These are phyloP conservation scores for Pinus tabuliformis DNA, from an alignment of 75 land plant species.

Conservation along the genomic window DNA sequence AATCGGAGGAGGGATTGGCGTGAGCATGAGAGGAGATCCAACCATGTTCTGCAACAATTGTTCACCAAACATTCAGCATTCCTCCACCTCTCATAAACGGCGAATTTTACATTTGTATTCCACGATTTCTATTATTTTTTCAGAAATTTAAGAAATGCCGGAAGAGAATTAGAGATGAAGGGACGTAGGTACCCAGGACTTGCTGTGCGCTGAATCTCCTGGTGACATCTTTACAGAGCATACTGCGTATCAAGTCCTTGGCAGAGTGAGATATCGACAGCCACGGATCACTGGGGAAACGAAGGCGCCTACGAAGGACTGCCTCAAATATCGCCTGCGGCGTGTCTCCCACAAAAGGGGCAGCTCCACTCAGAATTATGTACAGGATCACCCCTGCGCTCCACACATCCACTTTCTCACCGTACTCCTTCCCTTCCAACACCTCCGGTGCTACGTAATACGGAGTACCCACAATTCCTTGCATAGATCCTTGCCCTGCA, in stretches of 20 bases:
- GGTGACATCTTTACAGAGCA: constrained; percentile 58
- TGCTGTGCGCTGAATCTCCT: constrained; percentile 58
- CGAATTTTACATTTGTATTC: no score
- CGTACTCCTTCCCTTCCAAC: constrained; percentile 45
- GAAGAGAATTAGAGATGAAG: background rate
- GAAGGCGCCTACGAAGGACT: constrained; percentile 48
- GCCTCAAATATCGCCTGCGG: constrained; percentile 61
- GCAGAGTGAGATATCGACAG: constrained; percentile 38
- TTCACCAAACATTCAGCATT: no score
- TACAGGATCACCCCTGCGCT: constrained; percentile 72
- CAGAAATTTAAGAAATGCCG: no score
- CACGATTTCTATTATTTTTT: no score
- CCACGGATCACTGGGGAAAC: constrained; percentile 55
- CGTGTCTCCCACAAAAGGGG: constrained; percentile 63
- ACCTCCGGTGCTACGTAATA: constrained; percentile 80
- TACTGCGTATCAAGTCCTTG: constrained; percentile 60
- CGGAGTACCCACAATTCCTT: constrained; percentile 64
- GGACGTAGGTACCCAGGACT: constrained; percentile 37
- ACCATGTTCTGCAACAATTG: no score
- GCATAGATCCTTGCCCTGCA: constrained; percentile 16
- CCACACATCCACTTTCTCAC: constrained; percentile 74
- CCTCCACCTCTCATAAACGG: no score
- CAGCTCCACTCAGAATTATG: constrained; percentile 49
- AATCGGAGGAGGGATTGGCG: no score
- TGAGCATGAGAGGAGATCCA: no score